Conservation (phyloP, 208 protist genomes). For the Wallacemonas sp. region DNA sequence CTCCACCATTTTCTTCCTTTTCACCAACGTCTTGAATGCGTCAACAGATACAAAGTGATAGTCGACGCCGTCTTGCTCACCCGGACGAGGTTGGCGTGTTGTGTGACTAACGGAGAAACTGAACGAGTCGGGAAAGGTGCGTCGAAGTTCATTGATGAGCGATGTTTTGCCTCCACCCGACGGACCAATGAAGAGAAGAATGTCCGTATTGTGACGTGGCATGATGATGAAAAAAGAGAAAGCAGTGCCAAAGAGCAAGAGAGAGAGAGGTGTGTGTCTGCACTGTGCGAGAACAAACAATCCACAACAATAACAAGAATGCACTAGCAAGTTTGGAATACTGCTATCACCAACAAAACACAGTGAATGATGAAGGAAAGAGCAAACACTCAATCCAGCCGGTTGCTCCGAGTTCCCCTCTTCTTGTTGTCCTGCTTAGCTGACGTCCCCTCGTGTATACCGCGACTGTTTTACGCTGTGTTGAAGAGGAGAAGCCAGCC, state of each 20-base stretch:
- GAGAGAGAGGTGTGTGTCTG: neutral
- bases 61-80: conserved; percentile 79
- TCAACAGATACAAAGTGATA: conserved; percentile 82
- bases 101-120: conserved; percentile 91
- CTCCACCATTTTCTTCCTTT: conserved; percentile 73
- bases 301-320: too few relatives aligned
- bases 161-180: conserved; percentile 90
- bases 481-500: too few relatives aligned
- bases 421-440: too few relatives aligned
- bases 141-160: conserved; percentile 63
- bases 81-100: conserved; percentile 67
- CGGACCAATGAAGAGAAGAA: conserved; percentile 85
- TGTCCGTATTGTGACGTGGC: conserved; percentile 25
- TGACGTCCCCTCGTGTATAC: too few relatives aligned
- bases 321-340: too few relatives aligned
- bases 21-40: conserved; percentile 55
- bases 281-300: too few relatives aligned
- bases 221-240: conserved; percentile 3
- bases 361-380: neutral
- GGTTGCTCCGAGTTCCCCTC: too few relatives aligned
- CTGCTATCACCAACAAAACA: neutral
- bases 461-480: too few relatives aligned
- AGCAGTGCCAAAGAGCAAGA: neutral
- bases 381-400: too few relatives aligned
- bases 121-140: conserved; percentile 58